Percentiles rank a stretch among this genome's conserved stretches.
These are phyloP conservation scores for Sugiyamaella grinbergsii DNA, from an alignment of 1,139 yeast species.

Conservation along the genomic window DNA sequence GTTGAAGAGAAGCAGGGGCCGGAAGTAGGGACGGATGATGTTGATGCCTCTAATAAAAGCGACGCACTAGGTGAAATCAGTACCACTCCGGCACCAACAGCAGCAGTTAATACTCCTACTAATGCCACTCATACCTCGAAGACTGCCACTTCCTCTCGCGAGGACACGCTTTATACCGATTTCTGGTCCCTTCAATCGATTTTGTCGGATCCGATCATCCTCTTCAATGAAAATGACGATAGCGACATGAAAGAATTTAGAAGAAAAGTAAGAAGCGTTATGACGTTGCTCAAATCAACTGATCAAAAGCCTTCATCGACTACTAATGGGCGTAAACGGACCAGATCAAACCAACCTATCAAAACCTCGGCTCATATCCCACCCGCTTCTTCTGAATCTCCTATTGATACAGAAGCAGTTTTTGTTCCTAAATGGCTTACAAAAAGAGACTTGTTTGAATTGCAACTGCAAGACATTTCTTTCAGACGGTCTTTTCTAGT, in stretches of 20 bases:
- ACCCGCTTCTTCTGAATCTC: not conserved
- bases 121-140: not conserved
- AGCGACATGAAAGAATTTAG: constrained; percentile 28
- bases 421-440: constrained; percentile 45
- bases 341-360: no score
- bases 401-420: constrained; percentile 19
- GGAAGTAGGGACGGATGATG: constrained; percentile 14
- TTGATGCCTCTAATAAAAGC: constrained; percentile 1
- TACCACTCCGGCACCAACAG: no score
- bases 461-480: constrained; percentile 42
- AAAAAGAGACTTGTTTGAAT: constrained; percentile 39
- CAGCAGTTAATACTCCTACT: not conserved
- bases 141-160: not conserved
- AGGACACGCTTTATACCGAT: constrained; percentile 25
- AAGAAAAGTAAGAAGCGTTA: constrained; percentile 24
- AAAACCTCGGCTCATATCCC: not conserved
- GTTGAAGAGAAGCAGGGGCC: constrained; percentile 6
- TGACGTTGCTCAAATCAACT: constrained; percentile 22
- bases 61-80: constrained; percentile 18
- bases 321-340: not conserved
- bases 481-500: constrained; percentile 41
- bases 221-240: constrained; percentile 26
- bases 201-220: constrained; percentile 36
- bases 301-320: constrained; percentile 1
- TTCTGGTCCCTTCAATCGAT: constrained; percentile 40